Conservation (phyloP, 768 basidiomycete species). For the Hericium alpestre region DNA sequence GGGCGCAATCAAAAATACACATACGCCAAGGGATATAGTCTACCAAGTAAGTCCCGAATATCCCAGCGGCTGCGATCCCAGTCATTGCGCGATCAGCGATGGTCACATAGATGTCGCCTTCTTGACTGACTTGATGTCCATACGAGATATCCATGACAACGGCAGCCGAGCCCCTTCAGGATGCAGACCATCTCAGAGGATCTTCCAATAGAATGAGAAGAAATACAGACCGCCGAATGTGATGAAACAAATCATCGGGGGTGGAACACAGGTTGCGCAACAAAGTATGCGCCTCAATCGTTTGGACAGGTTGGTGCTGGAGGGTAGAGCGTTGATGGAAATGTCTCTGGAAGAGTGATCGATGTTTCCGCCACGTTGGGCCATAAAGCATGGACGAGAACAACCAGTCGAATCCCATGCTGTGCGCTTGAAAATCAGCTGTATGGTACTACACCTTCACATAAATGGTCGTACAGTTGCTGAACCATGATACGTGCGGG, state of each 20-base stretch:
- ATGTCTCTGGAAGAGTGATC: slow-evolving; percentile 28
- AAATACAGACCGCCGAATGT: slow-evolving; percentile 23
- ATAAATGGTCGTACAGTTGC: slow-evolving; percentile 26
- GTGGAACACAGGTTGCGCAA: slow-evolving; percentile 26
- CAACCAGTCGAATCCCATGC: slow-evolving; percentile 39
- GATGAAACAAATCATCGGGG: slow-evolving; percentile 28
- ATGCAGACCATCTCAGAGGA: background rate
- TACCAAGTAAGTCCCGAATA: slow-evolving; percentile 30
- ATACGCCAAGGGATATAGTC: slow-evolving; percentile 24
- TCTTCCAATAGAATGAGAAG: background rate
- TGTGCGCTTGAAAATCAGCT: slow-evolving; percentile 8
- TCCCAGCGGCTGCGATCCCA: slow-evolving; percentile 17
- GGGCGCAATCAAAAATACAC: background rate
- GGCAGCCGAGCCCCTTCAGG: slow-evolving; percentile 24
- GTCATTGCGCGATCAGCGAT: slow-evolving; percentile 30
- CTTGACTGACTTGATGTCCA: slow-evolving; percentile 26
- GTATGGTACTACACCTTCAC: background rate
- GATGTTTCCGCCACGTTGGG: slow-evolving; percentile 25
- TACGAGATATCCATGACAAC: slow-evolving; percentile 33
- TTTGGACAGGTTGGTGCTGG: slow-evolving; percentile 21
- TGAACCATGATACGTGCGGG: slow-evolving; percentile 32
- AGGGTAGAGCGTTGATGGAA: slow-evolving; percentile 21
- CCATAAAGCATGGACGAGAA: slow-evolving; percentile 33
- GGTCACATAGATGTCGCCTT: slow-evolving; percentile 29
- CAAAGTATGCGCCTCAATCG: slow-evolving; percentile 27